Evolutionary conservation across 495 filamentous ascomycete genomes (phyloP).

Genomic region (Lindgomyces ingoldianus): DNA sequence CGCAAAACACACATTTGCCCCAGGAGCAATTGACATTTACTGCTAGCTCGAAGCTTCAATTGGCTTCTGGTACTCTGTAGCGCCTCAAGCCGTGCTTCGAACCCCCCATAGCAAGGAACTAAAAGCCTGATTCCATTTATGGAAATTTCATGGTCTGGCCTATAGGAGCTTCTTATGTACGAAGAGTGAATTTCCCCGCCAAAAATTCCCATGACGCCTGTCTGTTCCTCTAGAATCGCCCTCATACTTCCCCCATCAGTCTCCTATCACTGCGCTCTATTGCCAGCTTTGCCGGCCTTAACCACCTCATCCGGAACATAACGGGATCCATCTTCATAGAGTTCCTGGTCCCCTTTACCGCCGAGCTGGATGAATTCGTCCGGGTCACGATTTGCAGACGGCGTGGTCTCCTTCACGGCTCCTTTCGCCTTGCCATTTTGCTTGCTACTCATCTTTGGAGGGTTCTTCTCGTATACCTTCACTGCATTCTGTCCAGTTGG

Average conservation of each 20-base stretch:
- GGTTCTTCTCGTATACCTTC: slow-evolving; percentile 79
- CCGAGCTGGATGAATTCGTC: slow-evolving; percentile 79
- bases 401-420: slow-evolving; percentile 58
- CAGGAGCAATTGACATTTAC: neutral
- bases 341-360: slow-evolving; percentile 74
- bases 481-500: slow-evolving; percentile 59
- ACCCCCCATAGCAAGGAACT: neutral
- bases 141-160: neutral
- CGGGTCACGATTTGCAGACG: slow-evolving; percentile 63
- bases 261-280: neutral
- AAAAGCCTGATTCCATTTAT: neutral
- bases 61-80: too few relatives aligned
- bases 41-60: neutral
- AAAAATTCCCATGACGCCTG: neutral
- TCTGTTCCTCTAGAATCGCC: neutral
- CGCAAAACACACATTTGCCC: neutral
- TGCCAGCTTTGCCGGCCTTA: neutral
- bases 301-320: slow-evolving; percentile 29
- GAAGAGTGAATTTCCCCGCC: neutral
- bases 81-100: neutral
- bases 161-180: neutral
- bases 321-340: slow-evolving; percentile 63
- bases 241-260: neutral
- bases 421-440: slow-evolving; percentile 38
- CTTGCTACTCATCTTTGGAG: slow-evolving; percentile 19